Percentiles rank a stretch among this genome's conserved stretches.
Evolutionary conservation across 2,329 filamentous ascomycete genomes (phyloP).

Genomic region (Ceratocystiopsis sp.): DNA sequence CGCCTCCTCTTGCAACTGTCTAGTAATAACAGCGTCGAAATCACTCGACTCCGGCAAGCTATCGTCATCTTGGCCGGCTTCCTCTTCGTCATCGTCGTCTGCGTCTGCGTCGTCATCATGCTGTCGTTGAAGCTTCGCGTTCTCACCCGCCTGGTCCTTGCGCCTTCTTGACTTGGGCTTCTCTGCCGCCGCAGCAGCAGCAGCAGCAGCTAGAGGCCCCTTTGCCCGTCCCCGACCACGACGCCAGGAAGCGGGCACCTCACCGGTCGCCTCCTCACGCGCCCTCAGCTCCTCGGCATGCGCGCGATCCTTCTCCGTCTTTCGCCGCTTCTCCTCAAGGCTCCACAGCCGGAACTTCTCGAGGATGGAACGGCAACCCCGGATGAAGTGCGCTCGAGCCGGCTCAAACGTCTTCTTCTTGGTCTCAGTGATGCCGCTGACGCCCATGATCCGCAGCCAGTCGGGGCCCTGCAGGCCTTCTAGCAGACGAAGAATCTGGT

Average conservation of each 20-base stretch:
- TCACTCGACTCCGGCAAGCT: slow-evolving; percentile 50
- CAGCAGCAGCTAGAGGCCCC: slow-evolving; percentile 3
- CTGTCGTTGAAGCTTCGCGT: too few relatives aligned
- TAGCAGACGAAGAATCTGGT: slow-evolving; percentile 47
- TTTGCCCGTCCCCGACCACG: slow-evolving; percentile 7
- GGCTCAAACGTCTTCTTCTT: slow-evolving; percentile 77
- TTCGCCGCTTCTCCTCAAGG: slow-evolving; percentile 72
- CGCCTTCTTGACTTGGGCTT: neutral
- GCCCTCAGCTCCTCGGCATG: slow-evolving; percentile 29
- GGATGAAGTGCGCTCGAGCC: slow-evolving; percentile 70
- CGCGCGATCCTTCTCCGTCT: slow-evolving; percentile 55
- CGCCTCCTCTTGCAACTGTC: slow-evolving; percentile 61
- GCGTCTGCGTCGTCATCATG: slow-evolving; percentile 9
- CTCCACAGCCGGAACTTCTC: slow-evolving; percentile 82
- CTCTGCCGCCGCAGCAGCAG: slow-evolving; percentile 2
- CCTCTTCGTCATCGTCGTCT: neutral
- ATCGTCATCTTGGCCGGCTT: slow-evolving; percentile 15
- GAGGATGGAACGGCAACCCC: slow-evolving; percentile 63
- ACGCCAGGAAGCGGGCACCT: slow-evolving; percentile 1
- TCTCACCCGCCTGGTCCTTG: too few relatives aligned
- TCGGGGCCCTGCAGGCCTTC: slow-evolving; percentile 80
- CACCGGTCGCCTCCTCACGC: slow-evolving; percentile 7
- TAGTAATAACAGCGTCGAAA: slow-evolving; percentile 52
- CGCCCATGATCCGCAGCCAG: slow-evolving; percentile 84
- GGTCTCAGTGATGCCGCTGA: slow-evolving; percentile 68